Evolutionary conservation across 2,329 filamentous ascomycete species (phyloP).

Genomic region (Metarhizium robertsii): DNA sequence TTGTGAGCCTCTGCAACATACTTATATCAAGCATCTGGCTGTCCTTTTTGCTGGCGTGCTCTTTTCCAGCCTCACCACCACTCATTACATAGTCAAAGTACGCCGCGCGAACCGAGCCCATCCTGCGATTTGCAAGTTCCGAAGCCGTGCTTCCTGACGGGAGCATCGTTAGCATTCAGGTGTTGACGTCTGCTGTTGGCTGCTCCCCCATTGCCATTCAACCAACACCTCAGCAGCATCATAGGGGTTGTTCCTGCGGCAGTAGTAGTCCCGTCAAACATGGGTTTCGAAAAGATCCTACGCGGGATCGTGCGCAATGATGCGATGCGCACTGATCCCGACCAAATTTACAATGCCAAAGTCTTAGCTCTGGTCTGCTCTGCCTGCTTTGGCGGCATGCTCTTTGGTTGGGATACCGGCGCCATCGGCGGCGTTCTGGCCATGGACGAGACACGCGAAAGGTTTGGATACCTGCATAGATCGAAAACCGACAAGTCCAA

Average conservation of each 20-base stretch:
- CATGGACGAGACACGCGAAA: constrained; percentile 45
- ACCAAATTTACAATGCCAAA: constrained; percentile 62
- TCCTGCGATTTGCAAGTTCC: no score
- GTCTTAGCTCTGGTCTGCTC: constrained; percentile 55
- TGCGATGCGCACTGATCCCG: constrained; percentile 58
- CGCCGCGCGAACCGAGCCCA: no score
- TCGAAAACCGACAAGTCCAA: constrained; percentile 31
- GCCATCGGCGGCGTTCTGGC: constrained; percentile 60
- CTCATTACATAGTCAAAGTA: no score
- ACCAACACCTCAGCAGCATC: background rate
- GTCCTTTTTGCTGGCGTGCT: no score
- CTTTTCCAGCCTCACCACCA: background rate
- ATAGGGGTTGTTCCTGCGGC: background rate
- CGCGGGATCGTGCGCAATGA: constrained; percentile 56
- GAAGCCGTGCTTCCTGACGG: no score
- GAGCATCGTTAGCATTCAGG: background rate
- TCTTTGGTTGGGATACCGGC: constrained; percentile 46
- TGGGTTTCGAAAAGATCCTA: constrained; percentile 37
- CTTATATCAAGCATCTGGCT: background rate
- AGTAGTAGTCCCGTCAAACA: constrained; percentile 10
- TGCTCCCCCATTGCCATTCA: background rate
- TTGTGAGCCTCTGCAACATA: background rate
- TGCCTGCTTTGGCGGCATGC: constrained; percentile 57
- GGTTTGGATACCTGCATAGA: constrained; percentile 23
- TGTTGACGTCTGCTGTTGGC: no score